A percentile compares a stretch with the other conserved stretches of the same genome.
phyloP scores from a whole-genome alignment of 768 basidiomycete species.

The Lentinula boryana region DNA sequence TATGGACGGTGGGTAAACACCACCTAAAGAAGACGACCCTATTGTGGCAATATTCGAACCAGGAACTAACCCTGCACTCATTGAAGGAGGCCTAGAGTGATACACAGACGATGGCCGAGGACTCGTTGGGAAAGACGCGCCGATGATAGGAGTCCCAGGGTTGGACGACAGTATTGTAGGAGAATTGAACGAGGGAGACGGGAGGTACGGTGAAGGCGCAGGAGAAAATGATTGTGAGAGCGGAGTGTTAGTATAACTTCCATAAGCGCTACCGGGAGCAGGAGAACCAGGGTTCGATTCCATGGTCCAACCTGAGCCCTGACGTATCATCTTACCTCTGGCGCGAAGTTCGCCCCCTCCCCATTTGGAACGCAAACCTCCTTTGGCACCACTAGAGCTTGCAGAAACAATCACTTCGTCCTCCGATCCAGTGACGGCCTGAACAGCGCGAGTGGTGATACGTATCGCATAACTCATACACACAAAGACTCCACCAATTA shows the following conservation, averaged over 20 bases:
- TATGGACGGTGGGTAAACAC: neutral
- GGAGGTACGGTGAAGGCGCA: slow-evolving; percentile 23
- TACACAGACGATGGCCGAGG: neutral
- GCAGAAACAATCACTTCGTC: slow-evolving; percentile 59
- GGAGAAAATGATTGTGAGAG: slow-evolving; percentile 19
- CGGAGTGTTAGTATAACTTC: slow-evolving; percentile 27
- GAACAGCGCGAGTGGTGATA: slow-evolving; percentile 57
- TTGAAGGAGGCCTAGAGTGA: slow-evolving; percentile 3
- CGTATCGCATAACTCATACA: slow-evolving; percentile 76
- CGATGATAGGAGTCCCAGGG: slow-evolving; percentile 9
- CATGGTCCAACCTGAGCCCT: slow-evolving; percentile 55
- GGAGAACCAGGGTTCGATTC: slow-evolving; percentile 38
- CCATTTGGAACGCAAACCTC: slow-evolving; percentile 60
- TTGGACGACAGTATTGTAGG: slow-evolving; percentile 10
- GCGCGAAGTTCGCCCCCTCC: slow-evolving; percentile 58
- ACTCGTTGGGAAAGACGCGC: neutral
- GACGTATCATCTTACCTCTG: slow-evolving; percentile 48
- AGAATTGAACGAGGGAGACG: slow-evolving; percentile 10
- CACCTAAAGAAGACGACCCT: neutral
- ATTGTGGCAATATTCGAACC: neutral
- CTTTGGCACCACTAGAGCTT: slow-evolving; percentile 52
- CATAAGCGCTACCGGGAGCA: slow-evolving; percentile 17
- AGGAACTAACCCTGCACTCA: neutral
- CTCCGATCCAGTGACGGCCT: slow-evolving; percentile 51
- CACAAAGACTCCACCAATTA: slow-evolving; percentile 87